phyloP scores from a whole-genome alignment of 2,329 filamentous ascomycete species.

The Pleoardoris graminearum region DNA sequence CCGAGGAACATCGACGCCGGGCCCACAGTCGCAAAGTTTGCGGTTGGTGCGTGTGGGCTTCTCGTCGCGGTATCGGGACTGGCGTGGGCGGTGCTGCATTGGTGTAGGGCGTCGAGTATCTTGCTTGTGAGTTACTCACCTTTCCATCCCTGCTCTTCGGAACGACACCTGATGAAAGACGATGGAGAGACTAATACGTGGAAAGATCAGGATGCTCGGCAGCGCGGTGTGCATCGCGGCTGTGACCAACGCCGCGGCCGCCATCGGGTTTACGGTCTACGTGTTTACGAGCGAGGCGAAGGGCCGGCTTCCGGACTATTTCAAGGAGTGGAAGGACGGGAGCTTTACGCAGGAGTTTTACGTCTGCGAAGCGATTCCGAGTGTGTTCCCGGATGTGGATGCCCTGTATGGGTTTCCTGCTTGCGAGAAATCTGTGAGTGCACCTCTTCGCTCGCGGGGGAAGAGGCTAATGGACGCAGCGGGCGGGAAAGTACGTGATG shows the following conservation, averaged over 20 bases:
- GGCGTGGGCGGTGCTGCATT: slow-evolving; percentile 6
- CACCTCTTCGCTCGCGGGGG: no score
- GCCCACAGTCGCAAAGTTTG: slow-evolving; percentile 9
- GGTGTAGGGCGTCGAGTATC: slow-evolving; percentile 7
- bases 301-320: slow-evolving; percentile 5
- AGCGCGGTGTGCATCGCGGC: slow-evolving; percentile 6
- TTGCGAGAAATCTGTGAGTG: slow-evolving; percentile 16
- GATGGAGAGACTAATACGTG: neutral
- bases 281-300: slow-evolving; percentile 13
- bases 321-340: slow-evolving; percentile 5
- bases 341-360: slow-evolving; percentile 18
- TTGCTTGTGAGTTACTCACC: neutral
- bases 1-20: slow-evolving; percentile 16
- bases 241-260: neutral
- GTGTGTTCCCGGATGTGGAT: slow-evolving; percentile 2
- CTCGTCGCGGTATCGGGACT: slow-evolving; percentile 1
- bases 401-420: slow-evolving; percentile 16
- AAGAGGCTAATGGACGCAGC: neutral
- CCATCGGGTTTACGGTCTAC: slow-evolving; percentile 12
- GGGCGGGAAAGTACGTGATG: slow-evolving; percentile 2
- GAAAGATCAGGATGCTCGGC: slow-evolving; percentile 10
- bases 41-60: slow-evolving; percentile 2
- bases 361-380: slow-evolving; percentile 17
- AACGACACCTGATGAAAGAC: no score
- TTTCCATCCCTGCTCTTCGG: no score